Evolutionary conservation across 2,329 filamentous ascomycete genomes (phyloP).

Genomic region (Ploettnerulaceae sp.): DNA sequence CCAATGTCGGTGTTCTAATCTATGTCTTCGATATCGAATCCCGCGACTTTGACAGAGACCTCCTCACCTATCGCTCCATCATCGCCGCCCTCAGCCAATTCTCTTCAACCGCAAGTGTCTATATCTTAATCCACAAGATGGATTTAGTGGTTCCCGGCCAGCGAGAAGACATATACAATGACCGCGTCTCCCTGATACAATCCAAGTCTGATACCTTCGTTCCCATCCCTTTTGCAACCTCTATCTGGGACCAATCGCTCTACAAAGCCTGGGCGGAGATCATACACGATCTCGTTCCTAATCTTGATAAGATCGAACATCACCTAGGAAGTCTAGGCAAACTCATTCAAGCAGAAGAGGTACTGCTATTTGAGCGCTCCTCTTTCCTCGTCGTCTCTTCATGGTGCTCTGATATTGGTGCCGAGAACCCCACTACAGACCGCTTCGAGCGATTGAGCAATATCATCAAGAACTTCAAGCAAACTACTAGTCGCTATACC

Average conservation of each 20-base stretch:
- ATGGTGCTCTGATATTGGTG: conserved; percentile 71
- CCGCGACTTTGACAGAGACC: conserved; percentile 86
- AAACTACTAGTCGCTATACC: conserved; percentile 70
- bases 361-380: conserved; percentile 90
- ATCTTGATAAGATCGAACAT: conserved; percentile 79
- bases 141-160: conserved; percentile 81
- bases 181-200: conserved; percentile 72
- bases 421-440: conserved; percentile 81
- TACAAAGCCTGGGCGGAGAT: conserved; percentile 99
- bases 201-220: conserved; percentile 69
- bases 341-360: conserved; percentile 86
- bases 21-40: conserved; percentile 99
- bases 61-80: conserved; percentile 87
- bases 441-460: conserved; percentile 93
- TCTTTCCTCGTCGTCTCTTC: conserved; percentile 96
- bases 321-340: conserved; percentile 78
- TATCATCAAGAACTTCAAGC: conserved; percentile 98
- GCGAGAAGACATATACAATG: conserved; percentile 77
- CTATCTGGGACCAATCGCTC: conserved; percentile 96
- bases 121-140: conserved; percentile 98
- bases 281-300: conserved; percentile 96
- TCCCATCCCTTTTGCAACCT: conserved; percentile 86
- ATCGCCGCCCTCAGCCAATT: conserved; percentile 84
- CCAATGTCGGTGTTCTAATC: conserved; percentile 91
- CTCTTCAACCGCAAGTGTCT: conserved; percentile 76